Conservation (phyloP, 1,284 basidiomycete species). For the Pterulicium gracile region DNA sequence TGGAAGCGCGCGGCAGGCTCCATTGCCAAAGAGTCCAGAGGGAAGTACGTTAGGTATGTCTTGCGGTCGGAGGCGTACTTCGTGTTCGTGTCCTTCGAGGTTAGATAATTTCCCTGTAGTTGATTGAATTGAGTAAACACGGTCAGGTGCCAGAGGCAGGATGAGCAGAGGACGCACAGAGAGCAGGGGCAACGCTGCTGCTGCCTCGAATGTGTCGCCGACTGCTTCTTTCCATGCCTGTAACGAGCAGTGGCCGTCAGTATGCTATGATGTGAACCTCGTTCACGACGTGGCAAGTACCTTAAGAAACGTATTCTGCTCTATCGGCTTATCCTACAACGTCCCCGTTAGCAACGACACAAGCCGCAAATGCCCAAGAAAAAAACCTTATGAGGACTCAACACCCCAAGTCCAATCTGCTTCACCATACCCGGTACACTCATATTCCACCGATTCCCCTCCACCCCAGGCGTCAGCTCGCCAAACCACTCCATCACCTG, state of each 20-base stretch:
- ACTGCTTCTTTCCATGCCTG: slow-evolving; percentile 53
- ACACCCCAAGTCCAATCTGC: slow-evolving; percentile 62
- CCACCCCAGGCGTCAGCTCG: slow-evolving; percentile 27
- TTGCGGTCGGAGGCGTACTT: slow-evolving; percentile 16
- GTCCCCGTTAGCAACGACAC: neutral
- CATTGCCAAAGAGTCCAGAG: slow-evolving; percentile 58
- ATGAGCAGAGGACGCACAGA: slow-evolving; percentile 34
- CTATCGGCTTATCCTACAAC: slow-evolving; percentile 42
- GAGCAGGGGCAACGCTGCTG: slow-evolving; percentile 51
- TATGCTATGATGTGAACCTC: no score
- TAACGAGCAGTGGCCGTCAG: neutral
- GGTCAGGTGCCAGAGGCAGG: slow-evolving; percentile 1
- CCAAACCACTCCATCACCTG: slow-evolving; percentile 82
- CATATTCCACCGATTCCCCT: slow-evolving; percentile 45
- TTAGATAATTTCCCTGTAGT: slow-evolving; percentile 67
- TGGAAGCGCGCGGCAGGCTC: slow-evolving; percentile 71
- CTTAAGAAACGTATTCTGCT: slow-evolving; percentile 34
- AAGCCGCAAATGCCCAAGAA: no score
- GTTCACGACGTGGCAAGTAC: neutral
- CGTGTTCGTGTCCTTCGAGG: slow-evolving; percentile 20
- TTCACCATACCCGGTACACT: slow-evolving; percentile 44
- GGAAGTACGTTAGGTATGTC: slow-evolving; percentile 51
- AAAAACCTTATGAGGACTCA: slow-evolving; percentile 58
- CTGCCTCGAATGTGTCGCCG: slow-evolving; percentile 60
- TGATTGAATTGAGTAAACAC: slow-evolving; percentile 5